phyloP scores from a whole-genome alignment of 1,139 yeast genomes.

The Yamadazyma kanchanaburiensis region DNA sequence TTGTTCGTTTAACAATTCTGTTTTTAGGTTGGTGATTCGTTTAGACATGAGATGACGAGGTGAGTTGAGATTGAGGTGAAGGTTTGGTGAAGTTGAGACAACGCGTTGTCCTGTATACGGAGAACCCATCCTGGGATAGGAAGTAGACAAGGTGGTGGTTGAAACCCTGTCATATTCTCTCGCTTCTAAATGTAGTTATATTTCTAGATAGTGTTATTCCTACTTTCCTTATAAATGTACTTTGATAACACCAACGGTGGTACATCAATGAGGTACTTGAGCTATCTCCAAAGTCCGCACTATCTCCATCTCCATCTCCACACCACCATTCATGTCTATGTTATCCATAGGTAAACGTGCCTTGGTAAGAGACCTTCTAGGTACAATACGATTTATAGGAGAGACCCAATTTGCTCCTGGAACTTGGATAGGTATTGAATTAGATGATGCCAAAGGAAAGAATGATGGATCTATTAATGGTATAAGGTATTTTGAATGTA shows the following conservation, averaged over 20 bases:
- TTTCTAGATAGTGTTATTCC: too few relatives aligned
- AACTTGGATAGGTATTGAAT: slow-evolving; percentile 76
- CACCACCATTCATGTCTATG: too few relatives aligned
- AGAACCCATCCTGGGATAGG: too few relatives aligned
- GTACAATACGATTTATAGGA: slow-evolving; percentile 50
- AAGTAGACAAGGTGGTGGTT: too few relatives aligned
- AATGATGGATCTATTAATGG: slow-evolving; percentile 79
- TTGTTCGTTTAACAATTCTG: slow-evolving; percentile 82
- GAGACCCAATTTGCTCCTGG: slow-evolving; percentile 59
- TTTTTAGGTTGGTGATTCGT: slow-evolving; percentile 37
- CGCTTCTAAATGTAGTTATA: too few relatives aligned
- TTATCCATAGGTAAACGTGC: slow-evolving; percentile 50
- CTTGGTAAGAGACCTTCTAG: slow-evolving; percentile 37
- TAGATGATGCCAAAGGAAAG: slow-evolving; percentile 63
- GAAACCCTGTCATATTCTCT: too few relatives aligned
- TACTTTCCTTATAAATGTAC: too few relatives aligned
- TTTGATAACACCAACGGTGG: too few relatives aligned
- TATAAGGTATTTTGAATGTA: slow-evolving; percentile 55
- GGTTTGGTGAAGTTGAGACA: too few relatives aligned
- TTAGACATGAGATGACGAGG: slow-evolving; percentile 11
- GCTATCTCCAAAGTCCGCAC: background rate
- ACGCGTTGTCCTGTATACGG: too few relatives aligned
- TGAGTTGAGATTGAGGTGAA: too few relatives aligned
- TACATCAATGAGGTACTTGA: too few relatives aligned
- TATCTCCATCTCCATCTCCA: background rate